phyloP scores from a whole-genome alignment of 345 rosid species.

The Ceriops decandra region DNA sequence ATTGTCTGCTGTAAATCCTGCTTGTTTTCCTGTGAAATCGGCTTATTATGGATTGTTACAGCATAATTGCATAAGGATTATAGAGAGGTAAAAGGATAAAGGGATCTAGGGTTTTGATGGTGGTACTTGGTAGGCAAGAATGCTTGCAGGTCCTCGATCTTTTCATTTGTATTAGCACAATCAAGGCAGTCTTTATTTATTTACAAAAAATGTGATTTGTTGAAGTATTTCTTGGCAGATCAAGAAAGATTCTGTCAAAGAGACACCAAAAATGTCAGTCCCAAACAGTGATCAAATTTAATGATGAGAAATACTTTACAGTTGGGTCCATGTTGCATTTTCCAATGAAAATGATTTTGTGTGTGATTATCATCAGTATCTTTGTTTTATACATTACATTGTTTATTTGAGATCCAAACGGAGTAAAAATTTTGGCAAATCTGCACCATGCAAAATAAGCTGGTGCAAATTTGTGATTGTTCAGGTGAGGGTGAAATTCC shows the following conservation, averaged over 20 bases:
- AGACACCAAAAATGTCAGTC: neutral
- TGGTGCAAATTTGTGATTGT: neutral
- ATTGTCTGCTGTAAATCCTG: neutral
- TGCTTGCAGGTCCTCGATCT: neutral
- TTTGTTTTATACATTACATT: no score
- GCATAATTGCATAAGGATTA: no score
- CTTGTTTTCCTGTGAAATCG: neutral
- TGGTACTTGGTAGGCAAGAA: neutral
- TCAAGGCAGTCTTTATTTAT: neutral
- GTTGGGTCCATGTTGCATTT: neutral
- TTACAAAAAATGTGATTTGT: neutral
- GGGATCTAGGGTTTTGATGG: neutral
- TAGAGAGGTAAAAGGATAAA: neutral
- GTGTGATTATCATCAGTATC: neutral
- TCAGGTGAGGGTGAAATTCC: neutral
- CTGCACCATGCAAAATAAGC: no score
- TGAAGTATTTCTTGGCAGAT: neutral
- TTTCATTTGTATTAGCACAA: neutral
- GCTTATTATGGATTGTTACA: no score
- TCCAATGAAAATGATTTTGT: slow-evolving; percentile 6
- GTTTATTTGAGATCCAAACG: no score
- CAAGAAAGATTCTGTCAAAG: neutral
- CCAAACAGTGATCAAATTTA: neutral
- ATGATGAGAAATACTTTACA: neutral
- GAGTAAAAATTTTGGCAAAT: no score